Percentiles rank a stretch among this genome's conserved stretches.
Evolutionary conservation across 2,329 filamentous ascomycete genomes (phyloP).

Genomic region (Exophiala xenobiotica): DNA sequence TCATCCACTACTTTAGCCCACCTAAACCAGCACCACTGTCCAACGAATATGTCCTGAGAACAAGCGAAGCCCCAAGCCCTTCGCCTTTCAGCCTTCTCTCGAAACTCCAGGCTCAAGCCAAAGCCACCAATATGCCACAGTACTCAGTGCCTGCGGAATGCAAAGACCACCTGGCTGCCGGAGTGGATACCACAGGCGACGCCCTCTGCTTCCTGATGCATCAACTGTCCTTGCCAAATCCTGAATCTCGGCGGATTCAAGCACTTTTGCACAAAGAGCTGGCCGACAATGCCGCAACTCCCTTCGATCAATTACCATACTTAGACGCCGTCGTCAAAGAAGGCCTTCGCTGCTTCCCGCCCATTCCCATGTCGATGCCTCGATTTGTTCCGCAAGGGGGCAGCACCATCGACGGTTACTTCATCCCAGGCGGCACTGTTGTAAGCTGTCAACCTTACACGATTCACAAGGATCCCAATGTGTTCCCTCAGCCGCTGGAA

Average conservation of each 20-base stretch:
- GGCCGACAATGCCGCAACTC: conserved; percentile 36
- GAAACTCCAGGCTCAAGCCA: conserved; percentile 47
- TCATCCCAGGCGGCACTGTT: conserved; percentile 35
- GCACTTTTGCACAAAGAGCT: conserved; percentile 55
- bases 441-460: conserved; percentile 33
- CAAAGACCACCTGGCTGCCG: conserved; percentile 69
- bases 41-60: conserved; percentile 56
- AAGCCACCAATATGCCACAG: conserved; percentile 8
- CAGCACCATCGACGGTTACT: conserved; percentile 33
- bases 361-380: conserved; percentile 35
- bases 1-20: conserved; percentile 50
- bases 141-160: conserved; percentile 56
- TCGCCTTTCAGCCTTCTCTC: conserved; percentile 51
- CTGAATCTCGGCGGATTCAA: conserved; percentile 54
- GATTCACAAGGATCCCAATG: conserved; percentile 25
- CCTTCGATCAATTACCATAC: conserved; percentile 38
- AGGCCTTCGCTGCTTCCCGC: conserved; percentile 47
- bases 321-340: conserved; percentile 51
- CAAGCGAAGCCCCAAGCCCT: conserved; percentile 34
- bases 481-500: conserved; percentile 29
- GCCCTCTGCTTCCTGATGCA: conserved; percentile 70
- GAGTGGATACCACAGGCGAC: conserved; percentile 71
- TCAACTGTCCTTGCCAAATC: conserved; percentile 60
- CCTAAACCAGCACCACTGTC: conserved; percentile 60
- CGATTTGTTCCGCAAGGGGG: conserved; percentile 42